A percentile compares a stretch with the other conserved stretches of the same genome.
These are phyloP conservation scores for Colletotrichum orchidophilum DNA, from an alignment of 2,329 filamentous ascomycete species.

Conservation along the genomic window DNA sequence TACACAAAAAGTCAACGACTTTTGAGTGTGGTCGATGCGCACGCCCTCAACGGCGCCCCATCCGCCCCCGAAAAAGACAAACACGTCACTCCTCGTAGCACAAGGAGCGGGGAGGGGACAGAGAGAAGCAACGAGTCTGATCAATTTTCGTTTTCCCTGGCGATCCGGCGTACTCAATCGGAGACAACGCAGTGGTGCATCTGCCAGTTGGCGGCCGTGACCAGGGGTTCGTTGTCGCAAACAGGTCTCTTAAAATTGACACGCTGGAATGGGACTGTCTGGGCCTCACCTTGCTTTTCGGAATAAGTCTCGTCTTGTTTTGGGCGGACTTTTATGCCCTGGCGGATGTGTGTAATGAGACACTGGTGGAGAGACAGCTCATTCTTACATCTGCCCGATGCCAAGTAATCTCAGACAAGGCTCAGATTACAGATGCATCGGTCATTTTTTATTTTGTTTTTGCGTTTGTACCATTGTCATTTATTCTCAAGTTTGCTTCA, in stretches of 20 bases:
- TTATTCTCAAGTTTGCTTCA: not conserved
- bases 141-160: constrained; percentile 3
- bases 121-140: not conserved
- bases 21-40: constrained; percentile 29
- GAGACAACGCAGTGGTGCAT: constrained; percentile 22
- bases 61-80: not conserved
- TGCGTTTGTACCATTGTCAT: not conserved
- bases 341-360: not conserved
- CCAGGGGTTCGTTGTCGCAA: constrained; percentile 16
- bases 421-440: not conserved
- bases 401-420: not conserved
- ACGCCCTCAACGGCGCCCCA: not conserved
- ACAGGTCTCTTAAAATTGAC: not conserved
- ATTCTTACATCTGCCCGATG: not conserved
- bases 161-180: constrained; percentile 16
- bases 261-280: constrained; percentile 12
- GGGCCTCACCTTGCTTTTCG: not conserved
- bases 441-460: not conserved
- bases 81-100: constrained; percentile 3
- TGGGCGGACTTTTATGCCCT: not conserved
- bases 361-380: not conserved
- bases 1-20: not conserved
- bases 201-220: constrained; percentile 17
- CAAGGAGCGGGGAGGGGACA: not conserved
- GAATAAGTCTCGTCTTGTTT: not conserved